These are phyloP conservation scores for Onygenales sp. DNA, from an alignment of 2,329 filamentous ascomycete species.

Conservation along the genomic window DNA sequence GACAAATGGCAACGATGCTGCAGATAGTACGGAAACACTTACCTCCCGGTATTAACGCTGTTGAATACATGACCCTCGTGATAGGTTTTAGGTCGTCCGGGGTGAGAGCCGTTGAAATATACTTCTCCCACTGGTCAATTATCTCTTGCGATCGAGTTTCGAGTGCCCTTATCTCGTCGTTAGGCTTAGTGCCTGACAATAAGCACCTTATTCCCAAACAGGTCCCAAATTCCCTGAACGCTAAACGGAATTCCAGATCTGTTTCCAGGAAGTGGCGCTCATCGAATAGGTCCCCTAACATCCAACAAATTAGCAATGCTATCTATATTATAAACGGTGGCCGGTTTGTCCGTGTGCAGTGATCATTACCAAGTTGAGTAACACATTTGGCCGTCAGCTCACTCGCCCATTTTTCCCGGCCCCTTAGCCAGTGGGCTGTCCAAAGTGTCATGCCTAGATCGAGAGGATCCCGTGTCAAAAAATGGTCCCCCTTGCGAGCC, in stretches of 20 bases:
- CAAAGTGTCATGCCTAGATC: conserved; percentile 53
- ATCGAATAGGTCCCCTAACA: conserved; percentile 27
- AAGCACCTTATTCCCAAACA: conserved; percentile 40
- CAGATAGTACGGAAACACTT: conserved; percentile 18
- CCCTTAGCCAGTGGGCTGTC: conserved; percentile 43
- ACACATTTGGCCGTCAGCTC: conserved; percentile 27
- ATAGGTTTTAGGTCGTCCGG: conserved; percentile 43
- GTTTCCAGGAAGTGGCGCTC: conserved; percentile 26
- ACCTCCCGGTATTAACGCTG: conserved; percentile 48
- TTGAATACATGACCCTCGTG: conserved; percentile 48
- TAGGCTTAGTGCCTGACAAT: conserved; percentile 20
- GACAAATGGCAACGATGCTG: not conserved
- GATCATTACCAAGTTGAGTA: conserved; percentile 26
- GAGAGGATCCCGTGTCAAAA: conserved; percentile 41
- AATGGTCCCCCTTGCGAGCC: conserved; percentile 33
- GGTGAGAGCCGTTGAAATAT: conserved; percentile 23
- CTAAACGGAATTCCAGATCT: conserved; percentile 31
- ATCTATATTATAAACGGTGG: not conserved
- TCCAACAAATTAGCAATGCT: not conserved
- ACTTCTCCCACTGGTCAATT: conserved; percentile 28
- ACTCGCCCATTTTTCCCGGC: conserved; percentile 40
- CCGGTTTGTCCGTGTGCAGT: not conserved
- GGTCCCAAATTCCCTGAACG: conserved; percentile 48
- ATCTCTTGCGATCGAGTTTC: conserved; percentile 26
- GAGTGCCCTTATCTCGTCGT: conserved; percentile 24